Evolutionary conservation across 2,329 filamentous ascomycete species (phyloP).

Genomic region (Coniosporium tulheliwenetii): DNA sequence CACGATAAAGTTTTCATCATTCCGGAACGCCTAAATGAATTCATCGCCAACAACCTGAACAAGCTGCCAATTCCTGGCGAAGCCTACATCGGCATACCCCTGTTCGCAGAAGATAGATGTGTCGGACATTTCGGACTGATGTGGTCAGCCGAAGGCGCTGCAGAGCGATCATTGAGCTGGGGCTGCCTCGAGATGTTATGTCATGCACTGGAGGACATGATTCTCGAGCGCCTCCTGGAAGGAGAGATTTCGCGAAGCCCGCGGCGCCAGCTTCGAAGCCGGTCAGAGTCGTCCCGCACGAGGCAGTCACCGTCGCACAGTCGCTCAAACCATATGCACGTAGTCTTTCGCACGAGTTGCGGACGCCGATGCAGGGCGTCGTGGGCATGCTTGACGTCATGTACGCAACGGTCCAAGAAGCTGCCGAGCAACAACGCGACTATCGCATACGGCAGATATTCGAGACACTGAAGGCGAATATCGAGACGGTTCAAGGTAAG

Average conservation of each 20-base stretch:
- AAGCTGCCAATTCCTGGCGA: constrained; percentile 44
- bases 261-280: constrained; percentile 5
- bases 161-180: constrained; percentile 43
- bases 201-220: constrained; percentile 52
- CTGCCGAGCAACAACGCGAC: constrained; percentile 39
- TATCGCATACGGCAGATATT: constrained; percentile 39
- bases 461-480: constrained; percentile 48
- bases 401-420: constrained; percentile 56
- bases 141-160: constrained; percentile 49
- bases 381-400: constrained; percentile 65
- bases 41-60: constrained; percentile 46
- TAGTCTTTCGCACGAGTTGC: constrained; percentile 54
- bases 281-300: constrained; percentile 35
- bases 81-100: constrained; percentile 50
- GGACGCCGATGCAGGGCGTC: constrained; percentile 62
- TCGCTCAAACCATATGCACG: constrained; percentile 58
- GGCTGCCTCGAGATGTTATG: constrained; percentile 51
- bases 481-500: constrained; percentile 53
- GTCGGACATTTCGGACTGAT: constrained; percentile 58
- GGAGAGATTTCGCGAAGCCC: constrained; percentile 27
- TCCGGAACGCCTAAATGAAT: constrained; percentile 42
- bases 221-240: constrained; percentile 41
- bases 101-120: constrained; percentile 49
- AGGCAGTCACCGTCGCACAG: constrained; percentile 42
- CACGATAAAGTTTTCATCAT: constrained; percentile 58